phyloP scores from a whole-genome alignment of 2,329 filamentous ascomycete species.

The Botrytis elliptica region DNA sequence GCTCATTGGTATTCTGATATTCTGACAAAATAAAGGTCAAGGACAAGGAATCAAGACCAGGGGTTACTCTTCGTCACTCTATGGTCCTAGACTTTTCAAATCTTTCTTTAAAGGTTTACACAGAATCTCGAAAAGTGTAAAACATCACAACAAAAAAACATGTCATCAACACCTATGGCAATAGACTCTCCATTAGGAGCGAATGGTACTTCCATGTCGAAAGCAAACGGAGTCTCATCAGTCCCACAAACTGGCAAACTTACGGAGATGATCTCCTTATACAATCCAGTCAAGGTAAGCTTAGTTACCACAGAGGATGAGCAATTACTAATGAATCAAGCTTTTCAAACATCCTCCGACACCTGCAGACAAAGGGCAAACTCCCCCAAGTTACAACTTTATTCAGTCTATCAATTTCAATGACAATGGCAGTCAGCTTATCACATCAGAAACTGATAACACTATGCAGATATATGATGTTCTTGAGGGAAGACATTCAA shows the following conservation, averaged over 20 bases:
- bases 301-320: constrained; percentile 1
- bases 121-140: background rate
- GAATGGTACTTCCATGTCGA: constrained; percentile 27
- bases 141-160: constrained; percentile 19
- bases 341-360: constrained; percentile 58
- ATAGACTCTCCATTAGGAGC: constrained; percentile 38
- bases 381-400: constrained; percentile 47
- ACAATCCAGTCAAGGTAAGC: constrained; percentile 74
- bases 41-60: background rate
- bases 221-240: constrained; percentile 27
- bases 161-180: constrained; percentile 39
- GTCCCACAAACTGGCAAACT: constrained; percentile 56
- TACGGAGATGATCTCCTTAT: constrained; percentile 73
- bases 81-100: no score
- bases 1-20: background rate
- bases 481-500: constrained; percentile 83
- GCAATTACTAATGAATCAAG: constrained; percentile 39
- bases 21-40: background rate
- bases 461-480: constrained; percentile 95
- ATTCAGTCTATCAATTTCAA: constrained; percentile 95
- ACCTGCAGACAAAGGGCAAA: constrained; percentile 44
- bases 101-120: background rate
- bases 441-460: constrained; percentile 90
- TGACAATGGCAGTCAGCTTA: constrained; percentile 87
- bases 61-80: background rate